Percentiles rank a stretch among this genome's conserved stretches.
These are phyloP conservation scores for Hypomontagnella monticulosa DNA, from an alignment of 495 filamentous ascomycete species.

Conservation along the genomic window DNA sequence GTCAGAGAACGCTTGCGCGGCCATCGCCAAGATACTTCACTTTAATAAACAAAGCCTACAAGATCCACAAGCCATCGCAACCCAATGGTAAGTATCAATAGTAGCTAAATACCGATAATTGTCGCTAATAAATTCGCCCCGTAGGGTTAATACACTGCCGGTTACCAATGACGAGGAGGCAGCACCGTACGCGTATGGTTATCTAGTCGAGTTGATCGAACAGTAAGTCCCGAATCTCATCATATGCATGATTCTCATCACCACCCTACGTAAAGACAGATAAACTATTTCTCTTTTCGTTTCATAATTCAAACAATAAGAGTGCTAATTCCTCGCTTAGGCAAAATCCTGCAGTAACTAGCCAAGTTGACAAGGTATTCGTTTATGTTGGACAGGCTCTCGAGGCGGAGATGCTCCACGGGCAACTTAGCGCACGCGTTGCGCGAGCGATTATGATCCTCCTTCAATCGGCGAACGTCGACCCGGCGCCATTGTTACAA, in stretches of 20 bases:
- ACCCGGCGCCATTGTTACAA: constrained; percentile 74
- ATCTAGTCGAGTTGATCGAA: constrained; percentile 89
- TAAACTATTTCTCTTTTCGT: not conserved
- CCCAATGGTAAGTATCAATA: constrained; percentile 67
- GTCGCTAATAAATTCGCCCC: constrained; percentile 7
- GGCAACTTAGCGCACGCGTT: constrained; percentile 77
- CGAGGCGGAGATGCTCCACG: constrained; percentile 88
- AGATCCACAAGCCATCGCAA: constrained; percentile 75
- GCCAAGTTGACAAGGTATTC: constrained; percentile 80
- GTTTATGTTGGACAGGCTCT: constrained; percentile 84
- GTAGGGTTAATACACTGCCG: constrained; percentile 78
- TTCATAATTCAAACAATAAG: not conserved
- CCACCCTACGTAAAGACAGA: not conserved
- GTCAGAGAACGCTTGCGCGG: constrained; percentile 90
- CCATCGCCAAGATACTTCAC: constrained; percentile 95
- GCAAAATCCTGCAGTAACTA: constrained; percentile 84
- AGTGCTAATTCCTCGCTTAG: constrained; percentile 55
- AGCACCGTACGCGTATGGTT: constrained; percentile 94
- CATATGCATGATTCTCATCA: not conserved
- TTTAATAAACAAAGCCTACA: constrained; percentile 80
- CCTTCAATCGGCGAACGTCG: constrained; percentile 71
- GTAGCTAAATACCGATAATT: not conserved
- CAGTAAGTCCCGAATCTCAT: constrained; percentile 71
- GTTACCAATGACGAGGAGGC: constrained; percentile 97
- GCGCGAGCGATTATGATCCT: constrained; percentile 78